phyloP scores from a whole-genome alignment of 2,329 filamentous ascomycete genomes.

The Clonostachys byssicola region DNA sequence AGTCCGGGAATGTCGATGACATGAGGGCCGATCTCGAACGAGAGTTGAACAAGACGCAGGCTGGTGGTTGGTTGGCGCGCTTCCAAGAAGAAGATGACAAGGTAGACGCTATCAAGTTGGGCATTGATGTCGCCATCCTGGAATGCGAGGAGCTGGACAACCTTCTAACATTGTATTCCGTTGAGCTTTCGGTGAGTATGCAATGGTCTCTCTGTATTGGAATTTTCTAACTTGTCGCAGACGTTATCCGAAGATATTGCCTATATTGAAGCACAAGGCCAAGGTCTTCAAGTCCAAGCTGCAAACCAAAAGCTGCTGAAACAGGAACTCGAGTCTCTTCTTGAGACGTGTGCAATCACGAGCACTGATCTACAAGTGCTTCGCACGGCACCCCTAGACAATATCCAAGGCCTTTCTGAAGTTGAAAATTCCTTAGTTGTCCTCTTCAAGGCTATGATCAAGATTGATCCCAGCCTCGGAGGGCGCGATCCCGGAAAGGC shows the following conservation, averaged over 20 bases:
- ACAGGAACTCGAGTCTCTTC: slow-evolving; percentile 81
- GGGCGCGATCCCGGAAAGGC: slow-evolving; percentile 41
- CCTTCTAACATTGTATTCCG: slow-evolving; percentile 86
- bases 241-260: slow-evolving; percentile 93
- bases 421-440: slow-evolving; percentile 75
- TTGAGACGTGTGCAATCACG: slow-evolving; percentile 88
- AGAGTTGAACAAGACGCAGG: slow-evolving; percentile 86
- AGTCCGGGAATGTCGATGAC: slow-evolving; percentile 71
- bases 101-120: slow-evolving; percentile 77
- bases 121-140: slow-evolving; percentile 84
- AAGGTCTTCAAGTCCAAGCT: slow-evolving; percentile 94
- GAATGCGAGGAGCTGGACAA: slow-evolving; percentile 98
- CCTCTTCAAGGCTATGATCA: slow-evolving; percentile 88
- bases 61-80: slow-evolving; percentile 85
- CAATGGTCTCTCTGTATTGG: neutral
- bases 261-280: slow-evolving; percentile 95
- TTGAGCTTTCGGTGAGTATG: slow-evolving; percentile 77
- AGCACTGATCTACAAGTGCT: slow-evolving; percentile 69
- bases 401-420: slow-evolving; percentile 64
- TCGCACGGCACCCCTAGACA: slow-evolving; percentile 68
- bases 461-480: slow-evolving; percentile 81
- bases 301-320: slow-evolving; percentile 94
- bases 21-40: slow-evolving; percentile 80
- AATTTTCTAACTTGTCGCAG: slow-evolving; percentile 33
- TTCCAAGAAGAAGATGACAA: slow-evolving; percentile 84